These are phyloP conservation scores for Diospyros kaki DNA, from an alignment of 148 eudicot genomes.

Conservation along the genomic window DNA sequence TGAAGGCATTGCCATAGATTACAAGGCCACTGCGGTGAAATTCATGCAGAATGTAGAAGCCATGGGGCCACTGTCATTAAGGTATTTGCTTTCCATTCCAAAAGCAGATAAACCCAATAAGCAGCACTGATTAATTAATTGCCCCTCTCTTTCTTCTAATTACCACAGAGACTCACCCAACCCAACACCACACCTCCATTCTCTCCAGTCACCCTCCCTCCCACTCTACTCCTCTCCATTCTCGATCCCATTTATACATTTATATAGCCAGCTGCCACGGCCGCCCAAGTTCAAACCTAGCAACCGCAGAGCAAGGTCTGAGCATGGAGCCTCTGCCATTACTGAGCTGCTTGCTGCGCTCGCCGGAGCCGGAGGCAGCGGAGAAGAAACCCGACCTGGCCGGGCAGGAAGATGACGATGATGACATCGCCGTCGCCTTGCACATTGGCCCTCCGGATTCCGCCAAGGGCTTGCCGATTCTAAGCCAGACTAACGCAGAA, in stretches of 20 bases:
- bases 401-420: constrained; percentile 19
- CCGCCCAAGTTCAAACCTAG: background rate
- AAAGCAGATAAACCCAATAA: constrained; percentile 10
- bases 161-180: constrained; percentile 22
- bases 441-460: constrained; percentile 55
- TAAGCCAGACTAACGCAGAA: constrained; percentile 7
- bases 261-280: background rate
- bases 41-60: constrained; percentile 13
- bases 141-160: background rate
- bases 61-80: constrained; percentile 27
- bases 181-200: constrained; percentile 3
- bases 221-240: background rate
- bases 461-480: background rate
- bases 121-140: constrained; percentile 21
- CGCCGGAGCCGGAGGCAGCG: background rate
- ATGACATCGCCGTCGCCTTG: constrained; percentile 47
- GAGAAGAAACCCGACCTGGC: constrained; percentile 1
- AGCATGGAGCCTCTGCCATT: constrained; percentile 9
- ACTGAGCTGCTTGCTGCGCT: constrained; percentile 20
- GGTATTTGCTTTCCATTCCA: constrained; percentile 15
- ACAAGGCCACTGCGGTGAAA: constrained; percentile 3
- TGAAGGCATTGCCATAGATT: constrained; percentile 9
- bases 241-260: background rate
- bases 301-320: constrained; percentile 18
- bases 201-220: constrained; percentile 12